phyloP scores from a whole-genome alignment of 345 rosid species.

The Euphorbia lathyris region DNA sequence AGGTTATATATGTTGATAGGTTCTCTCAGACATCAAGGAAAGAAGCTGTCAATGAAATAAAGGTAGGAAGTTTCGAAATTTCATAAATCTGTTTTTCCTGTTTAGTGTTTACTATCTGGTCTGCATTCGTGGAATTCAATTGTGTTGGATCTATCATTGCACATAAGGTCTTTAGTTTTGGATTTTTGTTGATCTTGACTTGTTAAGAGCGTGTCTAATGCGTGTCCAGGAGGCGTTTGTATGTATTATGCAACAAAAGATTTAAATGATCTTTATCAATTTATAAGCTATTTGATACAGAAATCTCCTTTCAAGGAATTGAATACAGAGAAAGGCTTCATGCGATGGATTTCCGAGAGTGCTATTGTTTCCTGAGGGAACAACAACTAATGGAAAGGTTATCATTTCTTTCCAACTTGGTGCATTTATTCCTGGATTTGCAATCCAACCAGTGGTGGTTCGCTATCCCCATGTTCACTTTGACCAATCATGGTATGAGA shows the following conservation, averaged over 20 bases:
- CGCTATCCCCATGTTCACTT: constrained; percentile 97
- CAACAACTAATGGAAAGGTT: constrained; percentile 85
- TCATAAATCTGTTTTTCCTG: neutral
- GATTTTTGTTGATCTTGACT: neutral
- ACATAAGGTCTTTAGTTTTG: neutral
- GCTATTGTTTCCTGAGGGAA: constrained; percentile 96
- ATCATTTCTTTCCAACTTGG: constrained; percentile 93
- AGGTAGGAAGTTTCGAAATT: constrained; percentile 65
- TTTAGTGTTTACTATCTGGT: neutral
- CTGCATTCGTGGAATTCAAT: neutral
- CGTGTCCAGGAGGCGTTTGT: neutral
- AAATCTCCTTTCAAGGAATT: constrained; percentile 88
- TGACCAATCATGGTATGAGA: constrained; percentile 92
- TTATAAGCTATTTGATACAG: constrained; percentile 92
- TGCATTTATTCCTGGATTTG: constrained; percentile 82
- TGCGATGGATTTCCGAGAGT: constrained; percentile 76
- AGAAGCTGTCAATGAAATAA: constrained; percentile 82
- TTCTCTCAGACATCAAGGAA: constrained; percentile 82
- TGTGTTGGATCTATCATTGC: neutral
- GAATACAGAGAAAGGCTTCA: constrained; percentile 97
- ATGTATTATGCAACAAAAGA: constrained; percentile 18
- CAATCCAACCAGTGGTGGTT: constrained; percentile 84
- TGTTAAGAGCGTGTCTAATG: constrained; percentile 6
- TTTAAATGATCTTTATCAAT: constrained; percentile 47
- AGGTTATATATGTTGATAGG: constrained; percentile 98